These are phyloP conservation scores for Colletotrichum tropicicola DNA, from an alignment of 2,329 filamentous ascomycete genomes.

Conservation along the genomic window DNA sequence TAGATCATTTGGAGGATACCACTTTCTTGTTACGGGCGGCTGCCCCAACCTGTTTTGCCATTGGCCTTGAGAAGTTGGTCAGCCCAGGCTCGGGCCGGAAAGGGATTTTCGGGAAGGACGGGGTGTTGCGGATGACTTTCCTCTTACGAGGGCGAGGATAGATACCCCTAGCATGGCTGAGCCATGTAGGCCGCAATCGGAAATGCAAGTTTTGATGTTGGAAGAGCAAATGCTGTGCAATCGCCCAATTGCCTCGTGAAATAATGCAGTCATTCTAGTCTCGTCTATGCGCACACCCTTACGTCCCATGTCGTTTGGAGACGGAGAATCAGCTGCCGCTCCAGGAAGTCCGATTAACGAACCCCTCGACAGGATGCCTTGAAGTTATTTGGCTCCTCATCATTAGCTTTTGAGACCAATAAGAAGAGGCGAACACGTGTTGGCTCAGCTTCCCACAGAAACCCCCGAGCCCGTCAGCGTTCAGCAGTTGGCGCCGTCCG, in stretches of 20 bases:
- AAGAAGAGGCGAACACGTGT: background rate
- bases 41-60: background rate
- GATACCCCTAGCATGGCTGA: constrained; percentile 30
- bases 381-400: background rate
- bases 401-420: background rate
- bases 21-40: background rate
- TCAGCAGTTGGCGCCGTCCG: constrained; percentile 6
- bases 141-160: background rate
- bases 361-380: no score
- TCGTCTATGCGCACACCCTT: background rate
- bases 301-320: background rate
- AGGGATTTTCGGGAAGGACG: background rate
- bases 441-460: background rate
- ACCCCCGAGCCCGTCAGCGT: background rate
- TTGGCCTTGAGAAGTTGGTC: background rate
- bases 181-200: constrained; percentile 21
- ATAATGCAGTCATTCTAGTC: background rate
- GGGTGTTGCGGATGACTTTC: constrained; percentile 15
- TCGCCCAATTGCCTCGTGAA: background rate
- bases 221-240: constrained; percentile 8
- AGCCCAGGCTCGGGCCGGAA: background rate
- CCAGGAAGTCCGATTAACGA: constrained; percentile 1
- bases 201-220: background rate
- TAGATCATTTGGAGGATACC: constrained; percentile 7
- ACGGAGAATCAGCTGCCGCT: constrained; percentile 9